Evolutionary conservation across 129 eudicot genomes (phyloP), one percentile per base, ranked within the genome.

Genomic region (Saposhnikovia divaricata): DNA sequence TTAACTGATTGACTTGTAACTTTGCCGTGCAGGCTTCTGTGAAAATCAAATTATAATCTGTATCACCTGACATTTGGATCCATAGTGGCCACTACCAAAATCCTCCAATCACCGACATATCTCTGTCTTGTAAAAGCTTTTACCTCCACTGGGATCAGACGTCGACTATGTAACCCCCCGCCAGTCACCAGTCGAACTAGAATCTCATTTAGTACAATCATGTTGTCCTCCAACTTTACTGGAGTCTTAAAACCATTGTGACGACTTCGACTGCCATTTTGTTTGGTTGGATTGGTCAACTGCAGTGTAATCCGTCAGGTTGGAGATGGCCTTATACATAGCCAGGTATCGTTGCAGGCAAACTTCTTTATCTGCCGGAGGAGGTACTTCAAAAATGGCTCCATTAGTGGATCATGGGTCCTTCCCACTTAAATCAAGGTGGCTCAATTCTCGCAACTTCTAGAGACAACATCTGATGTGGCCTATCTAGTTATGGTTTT

Each of bases 141-240:
- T 79, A 45, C 75, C 12, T 4, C 80, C 79, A 38, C 63, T 43
- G 6, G 53, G 50, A 46, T 46, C 15, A 46, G 50, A 46, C 2
- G 50, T 47, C 31, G 55, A 21, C 19, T 70, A 57, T 0, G 72
- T 81, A 23, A 45, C 11, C 76, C 83, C 66, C 34, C 27, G 39
- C 69, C 6, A 23, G 75, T 15, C 53, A 12, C 74, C 2, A 69
- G 44, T 39, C 80, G 75, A 31, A 86, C 86, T 23, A 76, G 81
- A 86, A 77, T 82, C 18, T 80, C 80, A 34, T 86, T 84, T 80
- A 77, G 83, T 25, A 86, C 84, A 13, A 86, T 27, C 71, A 83
- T 84, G 50, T 80, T 84, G 77, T 86, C 84, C 84, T 83, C 84
- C 44, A 86, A 46, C 77, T 86, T 83, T 51, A 86, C 84, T 57